Conservation (phyloP, 2,329 filamentous ascomycete species). For the Coniochaeta sp. region DNA sequence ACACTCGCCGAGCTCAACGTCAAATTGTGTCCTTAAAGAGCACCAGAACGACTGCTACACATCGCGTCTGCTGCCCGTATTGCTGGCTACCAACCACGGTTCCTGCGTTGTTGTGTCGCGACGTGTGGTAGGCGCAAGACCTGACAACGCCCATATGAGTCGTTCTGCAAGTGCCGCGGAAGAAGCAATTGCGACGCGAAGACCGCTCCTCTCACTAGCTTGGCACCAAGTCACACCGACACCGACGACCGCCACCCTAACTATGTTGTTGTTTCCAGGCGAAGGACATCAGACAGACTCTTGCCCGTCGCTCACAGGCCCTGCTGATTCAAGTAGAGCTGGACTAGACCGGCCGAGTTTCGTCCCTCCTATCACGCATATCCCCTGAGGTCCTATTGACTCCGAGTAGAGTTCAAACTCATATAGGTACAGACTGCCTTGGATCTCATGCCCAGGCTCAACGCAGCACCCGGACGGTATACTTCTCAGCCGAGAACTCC, state of each 20-base stretch:
- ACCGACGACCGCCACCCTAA: neutral
- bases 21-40: neutral
- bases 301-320: neutral
- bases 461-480: conserved; percentile 1
- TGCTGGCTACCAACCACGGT: neutral
- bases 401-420: too few relatives aligned
- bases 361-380: too few relatives aligned
- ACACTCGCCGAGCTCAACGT: too few relatives aligned
- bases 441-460: neutral
- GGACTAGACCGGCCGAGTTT: too few relatives aligned
- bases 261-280: neutral
- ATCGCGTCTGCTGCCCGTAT: neutral
- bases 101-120: neutral
- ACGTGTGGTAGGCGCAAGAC: too few relatives aligned
- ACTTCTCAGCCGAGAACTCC: conserved; percentile 5
- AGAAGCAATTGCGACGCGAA: neutral
- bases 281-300: neutral
- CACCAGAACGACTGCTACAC: neutral
- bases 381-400: too few relatives aligned
- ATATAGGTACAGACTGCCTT: too few relatives aligned
- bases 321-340: too few relatives aligned
- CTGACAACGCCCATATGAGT: neutral
- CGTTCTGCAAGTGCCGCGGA: neutral
- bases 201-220: neutral
- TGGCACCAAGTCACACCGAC: neutral